Evolutionary conservation across 371 early-diverging fungal species (phyloP), one percentile per base, ranked within the genome.

Genomic region (Coemansia sp.): DNA sequence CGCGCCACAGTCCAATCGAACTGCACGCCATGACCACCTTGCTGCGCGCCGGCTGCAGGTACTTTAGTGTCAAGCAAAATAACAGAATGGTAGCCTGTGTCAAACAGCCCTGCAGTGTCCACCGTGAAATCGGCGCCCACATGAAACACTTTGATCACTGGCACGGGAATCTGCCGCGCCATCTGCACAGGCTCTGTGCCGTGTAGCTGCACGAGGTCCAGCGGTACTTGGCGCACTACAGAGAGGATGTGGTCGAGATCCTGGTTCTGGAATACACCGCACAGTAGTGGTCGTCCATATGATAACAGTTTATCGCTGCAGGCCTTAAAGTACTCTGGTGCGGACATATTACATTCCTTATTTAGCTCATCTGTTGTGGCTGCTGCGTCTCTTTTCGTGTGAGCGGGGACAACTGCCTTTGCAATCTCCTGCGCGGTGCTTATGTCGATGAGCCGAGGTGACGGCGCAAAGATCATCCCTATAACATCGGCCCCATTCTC

Each of bases 181-280:
- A 88, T 64, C 28, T 86, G 86, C 0, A 85, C 73, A 4, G 88
- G 73, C 79, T 95, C 96, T 15, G 85, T 82, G 0, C 96, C 95
- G 76, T 98, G 99, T 64, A 97, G 83, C 82, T 98, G 99, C 21
- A 96, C 90, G 21, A 95, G 63, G 77, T 97, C 97, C 39, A 97
- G 83, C 9, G 89, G 88, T 23, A 89, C 86, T 6, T 76, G 69
- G 12, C 80, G 71, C 0, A 87, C 90, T 2, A 91, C 83, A 4
- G 78, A 70, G n/a, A 85, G 84, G 71, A 97, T 93, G 53, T 92
- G 82, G 49, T 88, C 91, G 26, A 90, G 66, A 0, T 88, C 67
- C 58, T 94, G 92, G 75, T 95, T 90, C 69, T 88, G 88, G 81
- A 98, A 97, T 1, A 98, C 97, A 21, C 97, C 99, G 1, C 95